These are phyloP conservation scores for Diaporthe humulicola DNA, from an alignment of 2,329 filamentous ascomycete species.

Conservation along the genomic window DNA sequence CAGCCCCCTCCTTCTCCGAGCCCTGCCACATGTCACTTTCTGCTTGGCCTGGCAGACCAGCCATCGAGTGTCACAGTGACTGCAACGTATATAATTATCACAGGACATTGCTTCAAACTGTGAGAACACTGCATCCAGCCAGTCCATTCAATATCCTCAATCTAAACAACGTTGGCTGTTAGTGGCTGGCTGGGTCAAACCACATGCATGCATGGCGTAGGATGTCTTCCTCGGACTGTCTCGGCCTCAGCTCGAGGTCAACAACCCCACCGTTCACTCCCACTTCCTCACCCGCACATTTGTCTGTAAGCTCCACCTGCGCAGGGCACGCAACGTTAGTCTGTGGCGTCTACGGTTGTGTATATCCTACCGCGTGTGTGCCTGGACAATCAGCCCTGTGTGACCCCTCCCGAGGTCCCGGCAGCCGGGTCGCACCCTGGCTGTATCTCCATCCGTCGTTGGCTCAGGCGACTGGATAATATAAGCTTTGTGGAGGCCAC, in stretches of 20 bases:
- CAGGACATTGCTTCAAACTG: neutral
- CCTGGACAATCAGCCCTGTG: slow-evolving; percentile 19
- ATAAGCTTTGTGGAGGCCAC: slow-evolving; percentile 26
- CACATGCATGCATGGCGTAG: neutral
- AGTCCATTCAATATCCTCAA: too few species aligned
- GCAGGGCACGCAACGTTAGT: neutral
- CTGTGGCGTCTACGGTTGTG: too few species aligned
- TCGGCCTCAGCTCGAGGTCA: neutral
- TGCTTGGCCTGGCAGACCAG: neutral
- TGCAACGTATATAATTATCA: neutral
- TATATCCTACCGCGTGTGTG: neutral
- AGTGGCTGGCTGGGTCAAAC: neutral
- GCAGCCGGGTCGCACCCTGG: slow-evolving; percentile 13
- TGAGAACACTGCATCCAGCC: neutral
- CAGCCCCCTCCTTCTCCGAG: neutral
- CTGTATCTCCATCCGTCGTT: neutral
- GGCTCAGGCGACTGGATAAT: neutral
- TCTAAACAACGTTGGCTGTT: too few species aligned
- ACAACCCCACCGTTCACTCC: neutral
- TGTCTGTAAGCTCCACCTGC: neutral
- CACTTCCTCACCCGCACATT: neutral
- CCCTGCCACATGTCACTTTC: neutral
- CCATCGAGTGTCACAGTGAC: neutral
- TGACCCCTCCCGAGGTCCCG: neutral
- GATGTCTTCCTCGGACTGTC: neutral